Conservation (phyloP, 352 stramenopile species). For the Pythium rishiriense region DNA sequence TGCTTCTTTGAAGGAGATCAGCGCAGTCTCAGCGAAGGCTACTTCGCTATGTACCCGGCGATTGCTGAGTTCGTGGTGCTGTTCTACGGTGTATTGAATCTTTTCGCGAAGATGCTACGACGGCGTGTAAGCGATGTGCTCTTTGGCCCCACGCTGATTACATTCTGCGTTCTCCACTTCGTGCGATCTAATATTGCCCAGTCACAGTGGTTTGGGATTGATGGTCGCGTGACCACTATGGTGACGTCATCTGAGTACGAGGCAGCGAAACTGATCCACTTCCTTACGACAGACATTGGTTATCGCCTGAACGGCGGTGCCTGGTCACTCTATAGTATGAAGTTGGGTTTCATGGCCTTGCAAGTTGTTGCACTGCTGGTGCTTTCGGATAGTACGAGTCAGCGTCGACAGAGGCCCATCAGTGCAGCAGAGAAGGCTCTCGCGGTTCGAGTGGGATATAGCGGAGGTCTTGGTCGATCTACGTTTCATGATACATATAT, state of each 20-base stretch:
- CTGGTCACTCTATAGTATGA: background rate
- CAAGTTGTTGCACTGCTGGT: conserved; percentile 23
- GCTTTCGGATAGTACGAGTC: conserved; percentile 17
- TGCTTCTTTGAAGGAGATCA: conserved; percentile 47
- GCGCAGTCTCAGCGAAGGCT: conserved; percentile 34
- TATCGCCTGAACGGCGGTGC: conserved; percentile 31
- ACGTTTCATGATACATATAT: no score
- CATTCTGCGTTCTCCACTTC: conserved; percentile 26
- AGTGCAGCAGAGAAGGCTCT: conserved; percentile 27
- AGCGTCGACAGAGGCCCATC: conserved; percentile 16
- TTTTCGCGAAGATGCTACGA: conserved; percentile 22
- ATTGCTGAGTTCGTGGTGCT: conserved; percentile 28
- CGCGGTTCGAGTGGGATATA: conserved; percentile 21
- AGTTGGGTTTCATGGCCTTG: background rate
- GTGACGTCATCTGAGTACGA: conserved; percentile 30
- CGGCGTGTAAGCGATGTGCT: conserved; percentile 32
- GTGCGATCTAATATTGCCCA: conserved; percentile 23
- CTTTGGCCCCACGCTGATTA: conserved; percentile 33
- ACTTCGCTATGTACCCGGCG: conserved; percentile 36
- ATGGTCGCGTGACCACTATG: conserved; percentile 21
- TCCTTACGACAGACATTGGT: conserved; percentile 28
- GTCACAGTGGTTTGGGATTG: conserved; percentile 20
- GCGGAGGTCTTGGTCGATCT: conserved; percentile 29
- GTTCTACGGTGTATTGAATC: conserved; percentile 35
- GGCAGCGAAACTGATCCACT: conserved; percentile 16